Conservation (phyloP, 768 basidiomycete genomes). For the Clitopilus hobsonii region DNA sequence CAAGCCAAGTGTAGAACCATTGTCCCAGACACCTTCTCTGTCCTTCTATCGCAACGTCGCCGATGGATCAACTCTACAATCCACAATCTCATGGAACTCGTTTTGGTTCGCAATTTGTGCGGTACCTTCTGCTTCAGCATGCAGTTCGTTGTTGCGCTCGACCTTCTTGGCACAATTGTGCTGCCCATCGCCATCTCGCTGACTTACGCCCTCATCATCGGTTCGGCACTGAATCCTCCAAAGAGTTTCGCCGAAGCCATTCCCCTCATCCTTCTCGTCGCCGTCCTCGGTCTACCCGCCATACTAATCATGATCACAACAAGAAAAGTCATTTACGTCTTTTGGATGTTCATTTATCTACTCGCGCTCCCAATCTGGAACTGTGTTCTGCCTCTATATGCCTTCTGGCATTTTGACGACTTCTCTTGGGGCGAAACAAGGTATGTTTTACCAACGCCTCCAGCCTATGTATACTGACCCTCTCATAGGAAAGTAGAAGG, state of each 20-base stretch:
- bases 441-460: conserved; percentile 35
- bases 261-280: conserved; percentile 81
- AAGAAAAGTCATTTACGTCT: conserved; percentile 89
- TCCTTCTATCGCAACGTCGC: conserved; percentile 93
- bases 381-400: conserved; percentile 88
- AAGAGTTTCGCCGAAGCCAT: conserved; percentile 88
- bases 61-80: conserved; percentile 99
- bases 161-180: conserved; percentile 86
- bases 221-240: conserved; percentile 78
- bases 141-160: conserved; percentile 99
- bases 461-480: conserved; percentile 8
- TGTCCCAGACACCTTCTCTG: conserved; percentile 90
- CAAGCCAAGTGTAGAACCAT: conserved; percentile 94
- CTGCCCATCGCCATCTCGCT: conserved; percentile 91
- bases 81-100: conserved; percentile 98
- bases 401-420: conserved; percentile 99
- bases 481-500: conserved; percentile 85
- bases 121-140: conserved; percentile 99
- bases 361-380: conserved; percentile 95
- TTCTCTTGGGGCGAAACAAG: conserved; percentile 99
- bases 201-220: conserved; percentile 84
- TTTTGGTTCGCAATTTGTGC: conserved; percentile 93
- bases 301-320: conserved; percentile 93
- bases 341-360: conserved; percentile 98
- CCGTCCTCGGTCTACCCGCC: conserved; percentile 91